These are phyloP conservation scores for Aureobasidium sp. DNA, from an alignment of 2,329 filamentous ascomycete genomes.

Conservation along the genomic window DNA sequence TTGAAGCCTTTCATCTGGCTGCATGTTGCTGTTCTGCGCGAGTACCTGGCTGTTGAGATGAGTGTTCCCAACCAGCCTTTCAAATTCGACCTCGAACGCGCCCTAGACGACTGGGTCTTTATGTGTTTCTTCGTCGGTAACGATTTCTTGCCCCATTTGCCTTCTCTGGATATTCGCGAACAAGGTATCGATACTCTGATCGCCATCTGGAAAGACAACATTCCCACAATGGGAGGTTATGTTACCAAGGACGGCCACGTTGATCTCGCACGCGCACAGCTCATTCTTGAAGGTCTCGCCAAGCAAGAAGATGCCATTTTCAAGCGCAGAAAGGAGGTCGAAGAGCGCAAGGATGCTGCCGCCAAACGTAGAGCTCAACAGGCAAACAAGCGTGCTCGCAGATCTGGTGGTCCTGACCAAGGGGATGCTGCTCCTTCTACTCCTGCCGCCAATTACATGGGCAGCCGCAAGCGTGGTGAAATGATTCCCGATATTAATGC, in stretches of 20 bases:
- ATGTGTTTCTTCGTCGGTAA: constrained; percentile 99
- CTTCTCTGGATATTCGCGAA: constrained; percentile 94
- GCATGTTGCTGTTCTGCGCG: constrained; percentile 80
- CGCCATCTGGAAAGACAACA: constrained; percentile 92
- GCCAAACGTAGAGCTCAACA: constrained; percentile 66
- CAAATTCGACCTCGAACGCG: constrained; percentile 84
- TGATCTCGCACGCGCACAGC: constrained; percentile 75
- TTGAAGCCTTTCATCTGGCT: constrained; percentile 98
- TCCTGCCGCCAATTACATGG: constrained; percentile 18
- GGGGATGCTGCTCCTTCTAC: constrained; percentile 21
- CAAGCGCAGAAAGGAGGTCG: constrained; percentile 72
- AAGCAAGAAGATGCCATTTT: constrained; percentile 95
- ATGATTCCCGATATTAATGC: constrained; percentile 29
- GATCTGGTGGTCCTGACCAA: constrained; percentile 21
- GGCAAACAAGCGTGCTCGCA: constrained; percentile 17
- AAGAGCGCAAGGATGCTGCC: constrained; percentile 73
- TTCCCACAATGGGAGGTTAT: constrained; percentile 88
- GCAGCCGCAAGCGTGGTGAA: constrained; percentile 20
- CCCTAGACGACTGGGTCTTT: constrained; percentile 96
- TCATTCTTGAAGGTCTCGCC: constrained; percentile 78
- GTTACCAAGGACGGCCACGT: constrained; percentile 92
- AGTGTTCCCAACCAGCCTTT: constrained; percentile 75
- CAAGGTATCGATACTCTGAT: constrained; percentile 95
- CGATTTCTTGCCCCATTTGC: constrained; percentile 93
- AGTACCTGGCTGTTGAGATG: constrained; percentile 88